These are phyloP conservation scores for Vanrija humicola DNA, from an alignment of 1,284 basidiomycete species.

Conservation along the genomic window DNA sequence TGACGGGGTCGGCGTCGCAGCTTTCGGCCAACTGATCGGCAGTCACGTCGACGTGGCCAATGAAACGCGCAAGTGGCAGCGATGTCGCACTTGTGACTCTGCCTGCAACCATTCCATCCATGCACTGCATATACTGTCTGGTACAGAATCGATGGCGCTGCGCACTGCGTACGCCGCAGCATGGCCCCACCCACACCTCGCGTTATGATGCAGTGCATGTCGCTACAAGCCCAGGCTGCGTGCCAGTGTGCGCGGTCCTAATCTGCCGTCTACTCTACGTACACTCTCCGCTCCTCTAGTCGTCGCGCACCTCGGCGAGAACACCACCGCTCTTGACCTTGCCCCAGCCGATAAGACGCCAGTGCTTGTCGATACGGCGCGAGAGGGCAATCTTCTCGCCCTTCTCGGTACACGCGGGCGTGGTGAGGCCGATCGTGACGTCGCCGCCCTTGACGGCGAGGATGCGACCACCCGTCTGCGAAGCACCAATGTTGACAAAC, in stretches of 20 bases:
- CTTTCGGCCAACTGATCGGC: not conserved
- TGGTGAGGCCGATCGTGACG: constrained; percentile 85
- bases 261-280: too few relatives aligned
- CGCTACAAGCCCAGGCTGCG: too few relatives aligned
- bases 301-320: constrained; percentile 36
- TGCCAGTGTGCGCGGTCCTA: too few relatives aligned
- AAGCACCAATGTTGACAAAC: constrained; percentile 90
- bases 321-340: constrained; percentile 42
- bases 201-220: too few relatives aligned
- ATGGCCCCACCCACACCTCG: too few relatives aligned
- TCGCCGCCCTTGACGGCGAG: constrained; percentile 86
- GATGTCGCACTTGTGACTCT: too few relatives aligned
- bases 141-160: not conserved
- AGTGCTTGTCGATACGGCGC: constrained; percentile 94
- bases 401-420: constrained; percentile 87
- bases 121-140: not conserved
- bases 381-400: constrained; percentile 93
- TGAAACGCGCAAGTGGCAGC: too few relatives aligned
- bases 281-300: constrained; percentile 1
- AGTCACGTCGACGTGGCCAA: not conserved
- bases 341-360: constrained; percentile 60
- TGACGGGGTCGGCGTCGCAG: not conserved
- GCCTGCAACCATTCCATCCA: not conserved
- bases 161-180: too few relatives aligned
- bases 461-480: constrained; percentile 88